Percentiles rank a stretch among this genome's conserved stretches.
Conservation (phyloP, 2,329 filamentous ascomycete genomes). For the Trichoderma asperellum region DNA sequence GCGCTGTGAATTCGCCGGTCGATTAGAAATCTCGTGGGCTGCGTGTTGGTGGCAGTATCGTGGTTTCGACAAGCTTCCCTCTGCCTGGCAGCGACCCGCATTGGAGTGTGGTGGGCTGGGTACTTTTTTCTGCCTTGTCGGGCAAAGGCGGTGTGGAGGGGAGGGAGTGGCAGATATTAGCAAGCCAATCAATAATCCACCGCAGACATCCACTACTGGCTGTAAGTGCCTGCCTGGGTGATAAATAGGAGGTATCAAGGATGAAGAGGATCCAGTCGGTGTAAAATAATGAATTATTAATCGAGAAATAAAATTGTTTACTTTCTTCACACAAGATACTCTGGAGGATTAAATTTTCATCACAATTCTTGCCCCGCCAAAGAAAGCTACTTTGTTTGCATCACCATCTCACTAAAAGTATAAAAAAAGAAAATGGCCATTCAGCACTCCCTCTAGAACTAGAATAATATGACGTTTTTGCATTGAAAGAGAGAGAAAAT, state of each 20-base stretch:
- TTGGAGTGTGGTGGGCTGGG: constrained; percentile 30
- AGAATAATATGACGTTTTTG: not conserved
- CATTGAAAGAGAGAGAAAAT: not conserved
- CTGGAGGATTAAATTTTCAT: not conserved
- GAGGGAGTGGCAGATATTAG: constrained; percentile 2
- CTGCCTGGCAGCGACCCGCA: constrained; percentile 30
- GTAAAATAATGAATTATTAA: not conserved
- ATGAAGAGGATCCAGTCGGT: not conserved
- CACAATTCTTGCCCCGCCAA: not conserved
- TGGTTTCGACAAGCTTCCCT: constrained; percentile 30
- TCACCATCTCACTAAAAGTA: not conserved
- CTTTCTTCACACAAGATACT: not conserved
- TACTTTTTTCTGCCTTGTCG: constrained; percentile 31
- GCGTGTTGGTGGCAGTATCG: constrained; percentile 34
- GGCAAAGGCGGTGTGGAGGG: constrained; percentile 40
- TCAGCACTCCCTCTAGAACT: not conserved
- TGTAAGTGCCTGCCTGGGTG: not conserved
- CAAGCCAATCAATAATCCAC: not conserved
- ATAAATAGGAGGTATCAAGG: not conserved
- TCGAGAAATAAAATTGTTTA: not conserved
- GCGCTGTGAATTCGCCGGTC: constrained; percentile 17
- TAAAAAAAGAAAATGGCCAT: not conserved
- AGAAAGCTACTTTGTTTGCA: not conserved
- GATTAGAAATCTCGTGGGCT: constrained; percentile 24
- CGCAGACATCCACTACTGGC: not conserved